Percentiles rank a stretch among this genome's conserved stretches.
These are phyloP conservation scores for Pseudogymnoascus sp. DNA, from an alignment of 2,329 filamentous ascomycete species.

Conservation along the genomic window DNA sequence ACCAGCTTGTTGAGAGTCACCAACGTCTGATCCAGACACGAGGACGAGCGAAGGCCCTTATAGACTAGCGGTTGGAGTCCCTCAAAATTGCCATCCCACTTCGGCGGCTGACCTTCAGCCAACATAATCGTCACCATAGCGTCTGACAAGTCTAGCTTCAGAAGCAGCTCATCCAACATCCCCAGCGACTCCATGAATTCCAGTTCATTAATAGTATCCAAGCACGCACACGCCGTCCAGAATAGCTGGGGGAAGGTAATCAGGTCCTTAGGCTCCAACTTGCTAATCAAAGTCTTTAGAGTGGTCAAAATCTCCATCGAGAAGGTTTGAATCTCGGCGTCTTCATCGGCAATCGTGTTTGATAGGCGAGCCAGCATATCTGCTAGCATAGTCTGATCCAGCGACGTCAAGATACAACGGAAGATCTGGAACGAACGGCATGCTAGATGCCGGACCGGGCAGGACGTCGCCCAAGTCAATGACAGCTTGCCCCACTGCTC, in stretches of 20 bases:
- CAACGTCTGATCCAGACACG: constrained; percentile 71
- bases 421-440: constrained; percentile 98
- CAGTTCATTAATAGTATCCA: constrained; percentile 92
- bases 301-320: constrained; percentile 97
- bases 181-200: constrained; percentile 87
- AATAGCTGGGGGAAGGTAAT: constrained; percentile 91
- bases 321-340: constrained; percentile 89
- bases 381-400: constrained; percentile 89
- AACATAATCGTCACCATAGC: constrained; percentile 61
- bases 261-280: constrained; percentile 69
- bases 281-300: constrained; percentile 80
- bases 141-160: constrained; percentile 73
- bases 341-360: constrained; percentile 94
- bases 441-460: constrained; percentile 86
- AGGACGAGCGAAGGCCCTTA: constrained; percentile 82
- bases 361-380: constrained; percentile 94
- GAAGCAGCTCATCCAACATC: constrained; percentile 81
- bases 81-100: constrained; percentile 85
- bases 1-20: constrained; percentile 71
- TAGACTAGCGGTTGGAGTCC: constrained; percentile 80
- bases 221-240: constrained; percentile 93
- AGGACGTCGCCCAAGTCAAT: constrained; percentile 92
- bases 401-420: constrained; percentile 79
- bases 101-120: constrained; percentile 68
- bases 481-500: constrained; percentile 88